Conservation (phyloP, 2,329 filamentous ascomycete genomes). For the Fusarium sp. region DNA sequence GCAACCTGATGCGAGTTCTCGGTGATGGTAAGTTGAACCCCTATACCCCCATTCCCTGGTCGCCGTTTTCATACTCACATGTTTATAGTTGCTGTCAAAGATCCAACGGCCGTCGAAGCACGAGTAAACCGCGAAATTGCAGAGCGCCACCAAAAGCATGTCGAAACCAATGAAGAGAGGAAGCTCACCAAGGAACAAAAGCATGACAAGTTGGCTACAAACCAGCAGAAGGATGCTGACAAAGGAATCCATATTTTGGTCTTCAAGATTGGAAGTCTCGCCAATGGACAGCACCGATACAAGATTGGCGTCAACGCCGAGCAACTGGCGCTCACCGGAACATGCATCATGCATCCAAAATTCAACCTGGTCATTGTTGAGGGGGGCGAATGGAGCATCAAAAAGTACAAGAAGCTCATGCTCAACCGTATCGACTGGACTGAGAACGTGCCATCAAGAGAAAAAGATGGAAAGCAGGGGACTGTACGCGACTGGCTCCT, state of each 20-base stretch:
- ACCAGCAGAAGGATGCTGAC: conserved; percentile 89
- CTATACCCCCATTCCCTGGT: not conserved
- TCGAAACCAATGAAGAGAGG: conserved; percentile 82
- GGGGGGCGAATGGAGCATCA: conserved; percentile 85
- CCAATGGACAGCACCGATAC: conserved; percentile 92
- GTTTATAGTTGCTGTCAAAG: conserved; percentile 76
- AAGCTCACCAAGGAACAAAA: conserved; percentile 90
- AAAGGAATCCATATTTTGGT: conserved; percentile 89
- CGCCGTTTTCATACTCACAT: conserved; percentile 31
- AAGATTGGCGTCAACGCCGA: conserved; percentile 94
- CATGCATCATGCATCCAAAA: conserved; percentile 91
- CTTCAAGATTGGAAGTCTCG: conserved; percentile 89
- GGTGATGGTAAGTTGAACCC: conserved; percentile 73
- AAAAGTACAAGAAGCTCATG: conserved; percentile 92
- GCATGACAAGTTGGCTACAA: conserved; percentile 82
- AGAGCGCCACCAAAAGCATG: conserved; percentile 83
- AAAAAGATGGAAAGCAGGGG: conserved; percentile 70
- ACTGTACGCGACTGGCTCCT: conserved; percentile 80
- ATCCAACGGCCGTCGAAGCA: conserved; percentile 96
- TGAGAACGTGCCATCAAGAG: conserved; percentile 80
- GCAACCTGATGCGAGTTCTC: conserved; percentile 96
- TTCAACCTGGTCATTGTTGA: conserved; percentile 93
- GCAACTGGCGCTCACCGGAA: conserved; percentile 85
- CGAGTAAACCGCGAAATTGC: conserved; percentile 93
- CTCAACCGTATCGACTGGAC: conserved; percentile 94